Base-by-base conservation (phyloP, 2,329 filamentous ascomycete genomes). In the Ophiostoma montium region DNA sequence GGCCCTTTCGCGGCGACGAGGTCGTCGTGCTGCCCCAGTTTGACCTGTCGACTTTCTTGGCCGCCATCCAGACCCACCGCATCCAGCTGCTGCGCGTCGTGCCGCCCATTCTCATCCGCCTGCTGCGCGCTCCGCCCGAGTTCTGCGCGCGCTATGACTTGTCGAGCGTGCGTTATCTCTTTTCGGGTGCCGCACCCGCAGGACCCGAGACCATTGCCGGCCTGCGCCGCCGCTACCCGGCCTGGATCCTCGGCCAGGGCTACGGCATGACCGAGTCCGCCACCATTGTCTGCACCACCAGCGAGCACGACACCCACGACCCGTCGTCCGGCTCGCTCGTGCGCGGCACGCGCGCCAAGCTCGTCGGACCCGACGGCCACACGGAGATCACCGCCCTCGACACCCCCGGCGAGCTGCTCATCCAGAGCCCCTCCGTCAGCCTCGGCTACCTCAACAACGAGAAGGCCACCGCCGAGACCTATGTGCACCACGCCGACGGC, bases 381-480 rank as follows among this genome's bases (percentile, higher is more conserved):
- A 68, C 70, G 6, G 85, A 92, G 59, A 72, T 92, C 49, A 82
- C 75, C 0, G 73, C 60, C 19, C 62, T 67, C 56, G 68, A 90
- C 53, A 76, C 79, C 42, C 84, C 82, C 0, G 89, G 89, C 33
- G 89, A 95, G 63, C 73, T 95, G 13, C 71, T 86, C 16, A 75
- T 94, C 19, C 84, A 86, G 61, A 78, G 78, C 0, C 88, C 87
- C 0, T 80, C 81, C 1, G 76, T 94, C 1, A 80, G 84, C 0
- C 65, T 95, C 0, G 89, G 89, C 1, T 95, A 95, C 57, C 67
- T 94, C 48, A 84, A 94, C 66, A 94, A 95, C 59, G 80, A 84
- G 41, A 82, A 84, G 59, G 87, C 89, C 3, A 94, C 81, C 18
- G 71, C 75, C 47, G 86, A 94, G 61, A 92, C 88, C 0, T 95